Evolutionary conservation across 352 stramenopile genomes (phyloP), one percentile per base, ranked within the genome.

Genomic region (Phytophthora tentaculata): DNA sequence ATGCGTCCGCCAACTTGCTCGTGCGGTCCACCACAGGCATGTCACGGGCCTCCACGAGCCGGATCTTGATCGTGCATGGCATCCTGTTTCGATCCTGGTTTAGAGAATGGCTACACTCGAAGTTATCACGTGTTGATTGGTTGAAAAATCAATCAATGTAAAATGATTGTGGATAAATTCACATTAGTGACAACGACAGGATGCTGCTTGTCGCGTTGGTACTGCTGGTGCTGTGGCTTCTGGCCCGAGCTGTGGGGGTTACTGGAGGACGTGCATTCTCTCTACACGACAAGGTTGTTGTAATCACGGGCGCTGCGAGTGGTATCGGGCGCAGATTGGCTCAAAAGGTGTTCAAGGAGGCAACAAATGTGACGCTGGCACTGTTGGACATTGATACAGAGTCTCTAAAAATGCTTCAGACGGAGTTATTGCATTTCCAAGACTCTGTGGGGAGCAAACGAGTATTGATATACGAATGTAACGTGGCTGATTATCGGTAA

Each of bases 51-150:
- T 97, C 89, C 64, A 95, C 83, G 14, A 97, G 77, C 23, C 88
- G 86, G 72, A 97, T 95, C 81, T 97, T 96, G 75, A 97, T 93
- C 66, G 88, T 97, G 59, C 86, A 97, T 56, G 90, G 89, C 90
- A 97, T 97, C n/a, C 26, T 62, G 29, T 29, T 17, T 39, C 14
- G 35, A 43, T 43, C 45, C 13, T 56, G 26, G 47, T 22, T 37
- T 43, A 20, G 24, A 37, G 8, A 13, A 43, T 52, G n/a, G 35
- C 32, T 37, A 23, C 32, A 41, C 1, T 0, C 12, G 16, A n/a
- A 29, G 45, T 32, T 5, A 9, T 5, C 9, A 5, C 9, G 9
- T 8, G n/a, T 23, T 6, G 24, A 41, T 54, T 54, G 48, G 48
- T 16, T 43, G 8, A 43, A 56, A 56, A 26, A 8, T 8, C 9